Evolutionary conservation across 768 basidiomycete genomes (phyloP), one percentile per base, ranked within the genome.

Genomic region (Royoungia palumana): DNA sequence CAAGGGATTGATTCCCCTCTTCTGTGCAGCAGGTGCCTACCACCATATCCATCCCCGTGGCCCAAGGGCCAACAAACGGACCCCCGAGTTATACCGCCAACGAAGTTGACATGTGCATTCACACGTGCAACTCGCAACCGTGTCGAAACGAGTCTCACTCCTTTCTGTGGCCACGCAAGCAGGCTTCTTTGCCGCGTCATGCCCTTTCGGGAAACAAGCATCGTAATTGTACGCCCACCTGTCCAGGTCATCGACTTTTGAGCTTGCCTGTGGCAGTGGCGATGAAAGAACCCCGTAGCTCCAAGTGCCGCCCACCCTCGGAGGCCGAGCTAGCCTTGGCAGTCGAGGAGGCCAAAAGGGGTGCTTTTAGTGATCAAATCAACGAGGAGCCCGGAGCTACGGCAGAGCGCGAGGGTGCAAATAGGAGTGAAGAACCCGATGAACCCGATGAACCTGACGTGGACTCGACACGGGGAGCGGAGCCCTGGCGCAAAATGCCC

Each of bases 71-170:
- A 19, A 50, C 36, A 34, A 49, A 38, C 2, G 32, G 16, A 14
- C 12, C 47, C 3, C 10, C 4, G 14, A n/a, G 3, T 14, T 27
- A 35, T 45, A 49, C 54, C 40, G 7, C 53, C 21, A 22, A 27
- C 3, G 54, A 65, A 19, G 56, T 51, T 14, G 63, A 65, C 47
- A 30, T 65, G 14, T 63, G 62, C 43, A 65, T 62, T 21, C 62
- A 63, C 17, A 62, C 63, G 1, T 65, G 63, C 37, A 63, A 56
- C 35, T 21, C 37, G 2, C 16, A 34, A 25, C 62, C 49, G 3
- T 63, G 62, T 50, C 62, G 63, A 36, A 65, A 63, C 14, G 62
- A 62, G 44, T 56, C 63, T 20, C 51, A 46, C 1, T 64, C 62
- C 22, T 59, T 65, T 41, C 42, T 65, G 24, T 63, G 62, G 61